A percentile compares a stretch with the other conserved stretches of the same genome.
Evolutionary conservation across 768 basidiomycete species (phyloP).

Genomic region (Russula abietina): DNA sequence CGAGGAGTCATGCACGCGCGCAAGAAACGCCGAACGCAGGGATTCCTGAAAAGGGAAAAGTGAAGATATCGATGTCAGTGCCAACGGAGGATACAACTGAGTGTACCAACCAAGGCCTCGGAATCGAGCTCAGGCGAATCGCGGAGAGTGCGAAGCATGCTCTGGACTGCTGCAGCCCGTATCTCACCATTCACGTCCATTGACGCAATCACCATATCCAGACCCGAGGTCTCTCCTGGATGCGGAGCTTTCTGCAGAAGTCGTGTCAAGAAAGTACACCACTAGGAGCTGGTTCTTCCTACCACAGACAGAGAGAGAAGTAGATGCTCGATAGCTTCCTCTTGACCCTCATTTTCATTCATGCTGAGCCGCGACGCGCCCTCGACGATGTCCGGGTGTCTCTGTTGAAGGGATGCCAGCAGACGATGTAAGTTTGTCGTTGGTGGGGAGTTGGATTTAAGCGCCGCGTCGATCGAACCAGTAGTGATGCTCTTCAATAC

Average conservation of each 20-base stretch:
- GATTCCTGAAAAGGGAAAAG: constrained; percentile 42
- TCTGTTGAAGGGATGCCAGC: constrained; percentile 58
- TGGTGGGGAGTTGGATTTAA: constrained; percentile 6
- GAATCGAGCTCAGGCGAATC: constrained; percentile 28
- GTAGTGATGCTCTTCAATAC: constrained; percentile 15
- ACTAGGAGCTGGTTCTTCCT: constrained; percentile 18
- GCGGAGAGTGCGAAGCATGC: constrained; percentile 42
- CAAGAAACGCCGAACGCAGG: constrained; percentile 55
- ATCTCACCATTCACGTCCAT: constrained; percentile 55
- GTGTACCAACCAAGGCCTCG: constrained; percentile 40
- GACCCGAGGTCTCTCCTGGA: constrained; percentile 9
- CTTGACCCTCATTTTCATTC: constrained; percentile 30
- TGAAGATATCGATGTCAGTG: constrained; percentile 1
- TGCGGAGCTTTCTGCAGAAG: constrained; percentile 17
- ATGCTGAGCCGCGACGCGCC: constrained; percentile 36
- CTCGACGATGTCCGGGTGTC: constrained; percentile 49
- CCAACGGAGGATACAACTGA: not conserved
- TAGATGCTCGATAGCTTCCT: constrained; percentile 47
- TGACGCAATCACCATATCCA: constrained; percentile 46
- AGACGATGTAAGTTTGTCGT: constrained; percentile 29
- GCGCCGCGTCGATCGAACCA: constrained; percentile 20
- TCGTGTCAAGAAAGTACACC: not conserved
- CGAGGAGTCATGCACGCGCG: constrained; percentile 63
- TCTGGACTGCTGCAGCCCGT: constrained; percentile 54
- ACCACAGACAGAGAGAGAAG: constrained; percentile 56